phyloP scores from a whole-genome alignment of 2,329 filamentous ascomycete genomes.

The Pseudophaeomoniella oleicola region DNA sequence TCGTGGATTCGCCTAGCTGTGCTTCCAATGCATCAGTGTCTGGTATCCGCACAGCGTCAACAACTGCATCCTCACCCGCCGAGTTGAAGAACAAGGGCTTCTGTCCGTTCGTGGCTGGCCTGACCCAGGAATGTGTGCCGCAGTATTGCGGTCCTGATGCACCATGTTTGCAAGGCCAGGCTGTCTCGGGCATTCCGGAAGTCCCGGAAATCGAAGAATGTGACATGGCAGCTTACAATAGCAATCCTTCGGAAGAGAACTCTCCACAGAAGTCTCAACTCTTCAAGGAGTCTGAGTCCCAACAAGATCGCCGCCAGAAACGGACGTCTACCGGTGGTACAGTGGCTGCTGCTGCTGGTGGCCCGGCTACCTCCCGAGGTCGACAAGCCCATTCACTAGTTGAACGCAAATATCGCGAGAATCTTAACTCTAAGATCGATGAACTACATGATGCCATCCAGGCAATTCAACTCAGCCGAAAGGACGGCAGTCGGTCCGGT shows the following conservation, averaged over 20 bases:
- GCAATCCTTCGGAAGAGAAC: neutral
- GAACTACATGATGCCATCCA: constrained; percentile 11
- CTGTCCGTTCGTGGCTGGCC: constrained; percentile 10
- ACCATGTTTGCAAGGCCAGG: constrained; percentile 11
- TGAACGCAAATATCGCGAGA: constrained; percentile 13
- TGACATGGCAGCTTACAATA: neutral
- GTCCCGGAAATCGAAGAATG: constrained; percentile 13
- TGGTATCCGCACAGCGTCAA: neutral
- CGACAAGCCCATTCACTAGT: constrained; percentile 11
- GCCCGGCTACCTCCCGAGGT: neutral
- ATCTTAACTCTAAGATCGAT: constrained; percentile 13
- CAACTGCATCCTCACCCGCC: neutral
- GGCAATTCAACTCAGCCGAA: constrained; percentile 10
- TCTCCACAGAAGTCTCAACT: neutral
- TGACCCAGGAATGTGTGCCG: constrained; percentile 10
- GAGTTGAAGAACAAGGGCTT: constrained; percentile 2
- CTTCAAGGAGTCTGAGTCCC: neutral
- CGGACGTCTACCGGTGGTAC: neutral
- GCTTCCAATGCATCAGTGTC: neutral
- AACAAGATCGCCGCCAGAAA: neutral
- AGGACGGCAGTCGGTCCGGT: constrained; percentile 1
- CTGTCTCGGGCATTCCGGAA: constrained; percentile 5
- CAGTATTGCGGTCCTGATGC: constrained; percentile 11
- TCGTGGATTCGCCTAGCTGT: neutral
- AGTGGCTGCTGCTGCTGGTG: neutral